A percentile compares a stretch with the other conserved stretches of the same genome.
phyloP scores from a whole-genome alignment of 352 stramenopile species.

The Phytophthora brassicae region DNA sequence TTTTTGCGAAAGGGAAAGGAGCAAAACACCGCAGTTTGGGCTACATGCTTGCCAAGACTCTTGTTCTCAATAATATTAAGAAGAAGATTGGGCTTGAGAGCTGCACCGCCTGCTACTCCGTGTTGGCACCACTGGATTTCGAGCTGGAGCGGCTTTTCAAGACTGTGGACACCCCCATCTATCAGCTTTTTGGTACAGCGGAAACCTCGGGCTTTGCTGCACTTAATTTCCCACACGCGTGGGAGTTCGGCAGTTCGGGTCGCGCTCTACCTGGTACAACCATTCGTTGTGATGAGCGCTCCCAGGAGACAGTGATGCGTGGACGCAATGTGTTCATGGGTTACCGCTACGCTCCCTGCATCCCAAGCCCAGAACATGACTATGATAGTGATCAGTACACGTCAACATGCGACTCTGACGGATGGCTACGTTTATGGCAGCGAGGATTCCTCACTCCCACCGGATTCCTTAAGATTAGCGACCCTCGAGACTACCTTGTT shows the following conservation, averaged over 20 bases:
- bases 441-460: slow-evolving; percentile 66
- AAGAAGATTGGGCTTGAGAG: slow-evolving; percentile 78
- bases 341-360: slow-evolving; percentile 42
- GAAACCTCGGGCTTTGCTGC: slow-evolving; percentile 71
- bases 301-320: slow-evolving; percentile 62
- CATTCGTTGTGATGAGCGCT: slow-evolving; percentile 63
- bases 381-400: slow-evolving; percentile 15
- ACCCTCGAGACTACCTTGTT: slow-evolving; percentile 70
- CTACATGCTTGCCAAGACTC: slow-evolving; percentile 77
- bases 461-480: slow-evolving; percentile 73
- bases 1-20: slow-evolving; percentile 41
- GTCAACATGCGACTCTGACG: slow-evolving; percentile 28
- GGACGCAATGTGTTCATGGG: slow-evolving; percentile 76
- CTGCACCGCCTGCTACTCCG: slow-evolving; percentile 71
- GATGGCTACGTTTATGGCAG: slow-evolving; percentile 61
- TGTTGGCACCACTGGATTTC: slow-evolving; percentile 77
- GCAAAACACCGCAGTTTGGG: slow-evolving; percentile 59
- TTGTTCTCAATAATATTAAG: slow-evolving; percentile 82
- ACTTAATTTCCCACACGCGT: slow-evolving; percentile 74
- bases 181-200: slow-evolving; percentile 68
- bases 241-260: slow-evolving; percentile 72
- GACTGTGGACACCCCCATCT: slow-evolving; percentile 82
- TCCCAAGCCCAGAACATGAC: slow-evolving; percentile 4
- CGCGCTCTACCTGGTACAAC: slow-evolving; percentile 55
- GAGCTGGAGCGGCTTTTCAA: slow-evolving; percentile 83